A percentile compares a stretch with the other conserved stretches of the same genome.
Evolutionary conservation across 768 basidiomycete genomes (phyloP).

Genomic region (Hericium rajendrae): DNA sequence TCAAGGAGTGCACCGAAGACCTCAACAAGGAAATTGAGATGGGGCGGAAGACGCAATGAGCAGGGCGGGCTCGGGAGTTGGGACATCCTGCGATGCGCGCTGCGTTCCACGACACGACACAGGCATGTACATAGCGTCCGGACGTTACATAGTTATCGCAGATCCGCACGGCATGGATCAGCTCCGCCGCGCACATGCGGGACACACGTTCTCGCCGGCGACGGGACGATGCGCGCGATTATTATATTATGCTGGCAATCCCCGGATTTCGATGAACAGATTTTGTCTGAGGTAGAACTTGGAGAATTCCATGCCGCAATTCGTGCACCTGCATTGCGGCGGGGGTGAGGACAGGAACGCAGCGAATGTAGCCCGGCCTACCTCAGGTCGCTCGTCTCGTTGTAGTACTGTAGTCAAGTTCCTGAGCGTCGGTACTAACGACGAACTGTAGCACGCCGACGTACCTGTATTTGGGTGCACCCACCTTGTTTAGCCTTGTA

Average conservation of each 20-base stretch:
- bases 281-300: conserved; percentile 31
- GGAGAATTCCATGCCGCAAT: conserved; percentile 31
- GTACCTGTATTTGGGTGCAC: conserved; percentile 33
- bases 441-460: conserved; percentile 8
- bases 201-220: too few relatives aligned
- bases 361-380: conserved; percentile 16
- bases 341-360: not conserved
- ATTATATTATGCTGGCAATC: conserved; percentile 23
- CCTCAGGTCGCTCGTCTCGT: conserved; percentile 29
- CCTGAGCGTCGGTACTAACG: not conserved
- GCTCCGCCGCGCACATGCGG: too few relatives aligned
- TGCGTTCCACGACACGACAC: not conserved
- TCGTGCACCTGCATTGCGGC: conserved; percentile 24
- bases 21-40: conserved; percentile 53
- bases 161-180: not conserved
- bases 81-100: not conserved
- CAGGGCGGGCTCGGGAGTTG: not conserved
- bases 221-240: not conserved
- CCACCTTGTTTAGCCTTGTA: conserved; percentile 32
- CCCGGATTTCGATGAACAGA: conserved; percentile 31
- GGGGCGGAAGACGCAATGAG: not conserved
- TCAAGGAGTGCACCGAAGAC: conserved; percentile 53
- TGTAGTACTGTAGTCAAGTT: conserved; percentile 25
- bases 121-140: too few relatives aligned
- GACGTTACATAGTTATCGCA: not conserved